Evolutionary conservation across 2,329 filamentous ascomycete genomes (phyloP), one percentile per base, ranked within the genome.

Genomic region (Hymenoscyphus scutula): DNA sequence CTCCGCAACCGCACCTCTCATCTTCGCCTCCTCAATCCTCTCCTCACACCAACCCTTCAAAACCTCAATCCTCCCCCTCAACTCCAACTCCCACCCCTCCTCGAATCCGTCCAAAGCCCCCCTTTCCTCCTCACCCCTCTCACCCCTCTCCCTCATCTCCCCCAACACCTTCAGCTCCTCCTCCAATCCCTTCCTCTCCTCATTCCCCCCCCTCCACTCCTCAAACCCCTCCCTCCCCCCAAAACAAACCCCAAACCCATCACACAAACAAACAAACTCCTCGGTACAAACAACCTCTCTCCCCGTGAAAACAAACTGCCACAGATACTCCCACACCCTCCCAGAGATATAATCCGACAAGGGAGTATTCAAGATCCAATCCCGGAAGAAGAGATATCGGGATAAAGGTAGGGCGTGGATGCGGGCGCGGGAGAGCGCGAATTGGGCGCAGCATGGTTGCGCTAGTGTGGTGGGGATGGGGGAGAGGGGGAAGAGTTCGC

Each of bases 281-380:
- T 59, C 53, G 1, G 70, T 67, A 53, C 72, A 73, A 15, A 70
- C 54, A 5, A 69, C 63, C n/a, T 69, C 66, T 19, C 80, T 74
- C 66, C 84, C 82, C 59, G 83, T 83, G 68, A 86, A 87, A 11
- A 86, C 83, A 65, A 86, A 79, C 72, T 89, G 87, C 86, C 86
- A 89, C 19, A 86, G 74, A 68, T 87, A 89, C 70, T 89, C 86
- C 71, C 88, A 80, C 2, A 88, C 80, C 25, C 86, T 77, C 1
- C 86, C 86, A 30, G 81, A 85, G 29, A 82, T 73, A 19, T 79
- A 78, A 70, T 88, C 84, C 5, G 77, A 77, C 58, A 85, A 72
- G 4, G 79, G 74, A 2, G 85, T 85, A 10, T 79, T 77, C n/a
- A 86, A 70, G 48, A 89, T 66, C 87, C 86, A 89, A 54, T 85